phyloP scores from a whole-genome alignment of 805 yeast genomes.

The Lachancea kluyveri region DNA sequence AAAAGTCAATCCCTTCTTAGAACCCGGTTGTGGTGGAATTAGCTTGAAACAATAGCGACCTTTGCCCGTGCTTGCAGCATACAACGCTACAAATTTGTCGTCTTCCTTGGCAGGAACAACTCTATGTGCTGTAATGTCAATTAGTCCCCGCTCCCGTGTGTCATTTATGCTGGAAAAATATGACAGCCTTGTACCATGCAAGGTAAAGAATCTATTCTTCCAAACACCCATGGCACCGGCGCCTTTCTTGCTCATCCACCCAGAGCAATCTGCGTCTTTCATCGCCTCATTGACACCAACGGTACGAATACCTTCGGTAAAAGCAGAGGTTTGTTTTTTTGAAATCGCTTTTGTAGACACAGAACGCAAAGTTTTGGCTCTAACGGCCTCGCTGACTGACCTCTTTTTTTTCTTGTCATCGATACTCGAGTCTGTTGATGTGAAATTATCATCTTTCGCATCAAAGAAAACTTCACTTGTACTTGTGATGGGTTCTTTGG shows the following conservation, averaged over 20 bases:
- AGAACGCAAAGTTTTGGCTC: slow-evolving; percentile 47
- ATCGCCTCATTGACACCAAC: slow-evolving; percentile 75
- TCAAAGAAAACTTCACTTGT: slow-evolving; percentile 19
- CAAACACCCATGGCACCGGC: slow-evolving; percentile 81
- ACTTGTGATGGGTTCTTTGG: slow-evolving; percentile 33
- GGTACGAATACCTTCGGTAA: slow-evolving; percentile 78
- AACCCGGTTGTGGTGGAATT: slow-evolving; percentile 97
- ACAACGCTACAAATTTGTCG: slow-evolving; percentile 77
- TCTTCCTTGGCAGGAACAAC: slow-evolving; percentile 81
- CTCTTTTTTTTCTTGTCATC: slow-evolving; percentile 32
- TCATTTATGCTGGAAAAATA: slow-evolving; percentile 78
- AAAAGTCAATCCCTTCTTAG: slow-evolving; percentile 88
- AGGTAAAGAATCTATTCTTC: slow-evolving; percentile 77
- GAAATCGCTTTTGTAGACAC: slow-evolving; percentile 43
- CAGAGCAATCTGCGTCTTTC: slow-evolving; percentile 68
- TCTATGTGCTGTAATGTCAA: slow-evolving; percentile 91
- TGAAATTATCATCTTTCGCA: slow-evolving; percentile 13
- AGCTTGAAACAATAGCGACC: slow-evolving; percentile 92
- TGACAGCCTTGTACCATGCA: slow-evolving; percentile 90
- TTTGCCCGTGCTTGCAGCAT: slow-evolving; percentile 89
- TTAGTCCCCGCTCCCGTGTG: slow-evolving; percentile 80
- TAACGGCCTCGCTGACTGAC: slow-evolving; percentile 44
- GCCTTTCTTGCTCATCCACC: slow-evolving; percentile 96
- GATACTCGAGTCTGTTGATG: too few species aligned
- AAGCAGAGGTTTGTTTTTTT: slow-evolving; percentile 66